Evolutionary conservation across 2,329 filamentous ascomycete genomes (phyloP), one percentile per base, ranked within the genome.

Genomic region (Venturia carpophila): DNA sequence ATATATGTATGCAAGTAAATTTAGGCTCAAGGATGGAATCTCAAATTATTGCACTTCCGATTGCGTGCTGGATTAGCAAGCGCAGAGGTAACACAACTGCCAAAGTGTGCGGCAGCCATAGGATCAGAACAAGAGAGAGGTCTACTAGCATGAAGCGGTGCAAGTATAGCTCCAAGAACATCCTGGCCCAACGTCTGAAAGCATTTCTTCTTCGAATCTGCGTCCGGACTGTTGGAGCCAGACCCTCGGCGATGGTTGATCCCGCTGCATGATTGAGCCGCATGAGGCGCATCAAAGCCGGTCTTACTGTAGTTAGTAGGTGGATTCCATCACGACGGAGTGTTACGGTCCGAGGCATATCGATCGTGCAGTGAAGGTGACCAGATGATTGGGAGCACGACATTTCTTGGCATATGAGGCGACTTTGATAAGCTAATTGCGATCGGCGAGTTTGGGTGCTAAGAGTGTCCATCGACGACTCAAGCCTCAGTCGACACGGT

Each of bases 361-460:
- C 30, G 1, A n/a, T 4, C 5, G 15, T 39, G 30, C 3, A 58
- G 17, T 13, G 34, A 19, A n/a, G 1, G 19, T 19, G 52, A 58
- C 30, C 30, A 19, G 1, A 37, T 58, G 52, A 58, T 37, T 37
- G 52, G 52, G 19, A 58, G 52, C 52, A 58, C 52, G 30, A 58
- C 52, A 58, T 58, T n/a, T 19, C 52, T 37, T 37, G 6, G 52
- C 52, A 27, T 37, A 58, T 58, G 52, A 58, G 27, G 30, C 52
- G 30, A 58, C 37, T 19, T 2, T 56, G 19, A 30, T 58, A 17
- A 3, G 27, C 21, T 19, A 21, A 58, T 21, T 58, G 27, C 3
- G 19, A 37, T 58, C 13, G 30, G 27, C 27, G 30, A 37, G 30
- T 17, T n/a, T 34, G 6, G 7, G 47, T 30, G 37, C 24, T 37